Conservation (phyloP, 1,284 basidiomycete species). For the Boletus mariae region DNA sequence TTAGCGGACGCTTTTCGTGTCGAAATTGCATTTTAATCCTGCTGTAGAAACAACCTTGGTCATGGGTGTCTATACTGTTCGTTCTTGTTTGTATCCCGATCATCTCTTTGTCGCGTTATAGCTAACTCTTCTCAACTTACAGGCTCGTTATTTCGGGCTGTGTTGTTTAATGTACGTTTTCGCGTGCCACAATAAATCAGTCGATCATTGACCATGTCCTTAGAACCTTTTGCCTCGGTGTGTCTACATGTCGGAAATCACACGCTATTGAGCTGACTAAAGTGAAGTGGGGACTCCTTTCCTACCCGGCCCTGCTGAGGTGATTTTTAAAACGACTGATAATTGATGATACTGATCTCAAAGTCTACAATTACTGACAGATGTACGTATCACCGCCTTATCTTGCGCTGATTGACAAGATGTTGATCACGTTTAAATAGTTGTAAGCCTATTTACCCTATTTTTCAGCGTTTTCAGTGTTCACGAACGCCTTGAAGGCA, state of each 20-base stretch:
- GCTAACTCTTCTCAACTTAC: not conserved
- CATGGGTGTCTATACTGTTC: not conserved
- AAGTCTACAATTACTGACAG: not conserved
- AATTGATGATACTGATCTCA: not conserved
- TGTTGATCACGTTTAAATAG: not conserved
- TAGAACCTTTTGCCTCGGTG: not conserved
- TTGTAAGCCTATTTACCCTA: conserved; percentile 1
- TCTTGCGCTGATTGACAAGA: not conserved
- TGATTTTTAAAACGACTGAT: not conserved
- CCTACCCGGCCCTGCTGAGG: not conserved
- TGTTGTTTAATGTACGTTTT: not conserved
- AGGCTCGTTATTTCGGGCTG: conserved; percentile 1
- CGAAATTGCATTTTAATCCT: not conserved
- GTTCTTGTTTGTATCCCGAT: not conserved
- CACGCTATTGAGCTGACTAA: not conserved
- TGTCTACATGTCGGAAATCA: not conserved
- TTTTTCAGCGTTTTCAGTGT: not conserved
- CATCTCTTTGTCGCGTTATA: not conserved
- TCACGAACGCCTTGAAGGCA: conserved; percentile 1
- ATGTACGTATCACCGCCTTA: not conserved
- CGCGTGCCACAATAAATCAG: too few relatives aligned
- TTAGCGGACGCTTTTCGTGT: not conserved
- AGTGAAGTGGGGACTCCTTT: not conserved
- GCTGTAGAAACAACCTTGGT: not conserved
- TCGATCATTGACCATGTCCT: not conserved